Evolutionary conservation across 2,329 filamentous ascomycete species (phyloP), one percentile per base, ranked within the genome.

Genomic region (Periconia macrospinosa): DNA sequence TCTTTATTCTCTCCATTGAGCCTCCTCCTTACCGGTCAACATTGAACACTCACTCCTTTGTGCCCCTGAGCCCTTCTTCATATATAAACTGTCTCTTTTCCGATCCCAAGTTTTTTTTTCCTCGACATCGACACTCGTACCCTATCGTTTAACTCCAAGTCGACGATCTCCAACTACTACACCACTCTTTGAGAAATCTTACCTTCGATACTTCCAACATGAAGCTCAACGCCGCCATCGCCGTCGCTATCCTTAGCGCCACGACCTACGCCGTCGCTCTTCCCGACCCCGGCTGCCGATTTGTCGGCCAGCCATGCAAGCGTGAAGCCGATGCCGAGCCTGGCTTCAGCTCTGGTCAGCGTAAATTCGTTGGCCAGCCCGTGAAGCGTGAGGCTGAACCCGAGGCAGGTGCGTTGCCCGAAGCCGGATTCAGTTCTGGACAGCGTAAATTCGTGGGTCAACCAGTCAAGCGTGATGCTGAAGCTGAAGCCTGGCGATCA

Each of bases 141-240:
- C 49, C 56, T 49, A 59, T 57, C 53, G 30, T 49, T 47, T 35
- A 47, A 9, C 27, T 30, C 27, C 40, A 48, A 56, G 47, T 53
- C 43, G 47, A 48, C 37, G 27, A 40, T 43, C 45, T 37, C 23
- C 45, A 49, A 41, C 18, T 47, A n/a, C 43, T 47, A n/a, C 43
- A 66, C 52, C 53, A 58, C 49, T 59, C 58, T 51, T 57, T 57
- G 37, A 33, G 46, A 48, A 27, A 8, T 45, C 41, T 23, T 54
- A 48, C 42, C 30, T 37, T 55, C 55, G 37, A 54, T 47, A 47
- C 49, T 45, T 45, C 61, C 67, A 76, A 53, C 49, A 83, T 83
- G 81, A 82, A 80, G 74, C 61, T 81, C 66, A 69, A 76, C 59
- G 64, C 73, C 50, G 52, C 79, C 49, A 62, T 79, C 49, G 62